Evolutionary conservation across 2,329 filamentous ascomycete genomes (phyloP).

Genomic region (Colletotrichum salicis): DNA sequence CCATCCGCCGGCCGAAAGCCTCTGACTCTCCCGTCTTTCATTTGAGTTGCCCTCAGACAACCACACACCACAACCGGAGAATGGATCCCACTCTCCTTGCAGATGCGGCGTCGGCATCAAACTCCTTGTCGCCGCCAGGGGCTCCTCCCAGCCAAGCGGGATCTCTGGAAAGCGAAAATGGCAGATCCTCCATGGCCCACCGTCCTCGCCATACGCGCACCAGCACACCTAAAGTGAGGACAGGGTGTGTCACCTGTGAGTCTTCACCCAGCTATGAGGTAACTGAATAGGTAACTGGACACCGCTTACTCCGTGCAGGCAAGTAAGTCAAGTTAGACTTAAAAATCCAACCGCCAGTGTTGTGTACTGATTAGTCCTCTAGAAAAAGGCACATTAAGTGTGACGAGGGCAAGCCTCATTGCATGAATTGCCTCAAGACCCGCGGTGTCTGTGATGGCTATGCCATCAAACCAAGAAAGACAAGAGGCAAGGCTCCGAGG

Average conservation of each 20-base stretch:
- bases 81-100: conserved; percentile 27
- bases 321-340: conserved; percentile 20
- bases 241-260: conserved; percentile 37
- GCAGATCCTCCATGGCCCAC: background rate
- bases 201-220: conserved; percentile 33
- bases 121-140: conserved; percentile 2
- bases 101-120: conserved; percentile 23
- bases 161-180: conserved; percentile 17
- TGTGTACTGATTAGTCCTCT: background rate
- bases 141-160: conserved; percentile 6
- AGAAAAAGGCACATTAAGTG: conserved; percentile 53
- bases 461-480: conserved; percentile 30
- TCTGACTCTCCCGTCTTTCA: conserved; percentile 5
- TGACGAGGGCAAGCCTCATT: conserved; percentile 53
- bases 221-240: conserved; percentile 36
- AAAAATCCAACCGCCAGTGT: background rate
- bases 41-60: conserved; percentile 23
- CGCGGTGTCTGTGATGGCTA: conserved; percentile 37
- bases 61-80: background rate
- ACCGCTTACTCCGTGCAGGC: conserved; percentile 23
- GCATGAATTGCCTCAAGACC: conserved; percentile 49
- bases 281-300: background rate
- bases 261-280: background rate
- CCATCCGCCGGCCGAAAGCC: conserved; percentile 16
- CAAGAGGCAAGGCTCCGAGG: background rate